Evolutionary conservation across 2,329 filamentous ascomycete genomes (phyloP).

Genomic region (Alternaria triticimaculans): DNA sequence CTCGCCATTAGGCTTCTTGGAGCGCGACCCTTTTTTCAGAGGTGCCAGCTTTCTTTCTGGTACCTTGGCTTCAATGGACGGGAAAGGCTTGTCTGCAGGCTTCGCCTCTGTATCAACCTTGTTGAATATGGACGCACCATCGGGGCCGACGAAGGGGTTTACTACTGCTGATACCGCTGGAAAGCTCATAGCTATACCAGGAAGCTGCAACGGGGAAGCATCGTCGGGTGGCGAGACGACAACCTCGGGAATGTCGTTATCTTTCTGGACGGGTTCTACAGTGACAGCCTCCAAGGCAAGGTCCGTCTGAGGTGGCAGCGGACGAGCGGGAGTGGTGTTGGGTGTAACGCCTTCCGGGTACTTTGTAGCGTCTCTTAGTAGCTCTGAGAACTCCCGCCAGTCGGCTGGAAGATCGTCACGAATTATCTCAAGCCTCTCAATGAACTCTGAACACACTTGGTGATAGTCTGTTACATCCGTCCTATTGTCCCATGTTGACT

Average conservation of each 20-base stretch:
- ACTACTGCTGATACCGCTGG: neutral
- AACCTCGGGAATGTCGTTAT: neutral
- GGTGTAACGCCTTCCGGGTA: neutral
- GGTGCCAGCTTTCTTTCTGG: neutral
- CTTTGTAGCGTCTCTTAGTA: neutral
- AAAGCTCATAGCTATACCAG: neutral
- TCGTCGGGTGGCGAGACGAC: neutral
- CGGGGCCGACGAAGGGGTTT: neutral
- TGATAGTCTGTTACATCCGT: neutral
- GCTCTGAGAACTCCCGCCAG: neutral
- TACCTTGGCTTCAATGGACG: neutral
- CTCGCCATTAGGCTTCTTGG: neutral
- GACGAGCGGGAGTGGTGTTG: neutral
- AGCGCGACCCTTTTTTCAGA: neutral
- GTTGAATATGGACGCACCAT: neutral
- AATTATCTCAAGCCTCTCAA: neutral
- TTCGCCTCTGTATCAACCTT: neutral
- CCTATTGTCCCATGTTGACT: neutral
- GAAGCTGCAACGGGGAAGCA: neutral
- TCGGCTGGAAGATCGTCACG: neutral
- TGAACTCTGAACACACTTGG: neutral
- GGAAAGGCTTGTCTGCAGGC: neutral
- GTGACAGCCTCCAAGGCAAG: neutral
- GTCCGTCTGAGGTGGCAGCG: neutral
- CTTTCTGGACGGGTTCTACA: neutral